Percentiles rank a stretch among this genome's conserved stretches.
phyloP scores from a whole-genome alignment of 176 grass and related monocot genomes.

The Avena atlantica region DNA sequence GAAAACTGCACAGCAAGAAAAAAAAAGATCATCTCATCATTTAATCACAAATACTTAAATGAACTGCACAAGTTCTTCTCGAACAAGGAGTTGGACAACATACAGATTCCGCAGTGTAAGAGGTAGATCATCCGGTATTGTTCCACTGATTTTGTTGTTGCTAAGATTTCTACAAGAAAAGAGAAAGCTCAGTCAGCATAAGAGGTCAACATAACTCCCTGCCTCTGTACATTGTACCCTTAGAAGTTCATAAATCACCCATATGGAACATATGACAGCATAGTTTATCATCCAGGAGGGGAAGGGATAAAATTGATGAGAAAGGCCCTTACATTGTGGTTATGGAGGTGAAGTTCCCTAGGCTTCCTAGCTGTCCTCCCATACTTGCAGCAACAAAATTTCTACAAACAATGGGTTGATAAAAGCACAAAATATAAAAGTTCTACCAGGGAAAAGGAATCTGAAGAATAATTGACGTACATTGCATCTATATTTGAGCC shows the following conservation, averaged over 20 bases:
- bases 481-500: slow-evolving; percentile 79
- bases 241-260: slow-evolving; percentile 21
- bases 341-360: slow-evolving; percentile 77
- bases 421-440: slow-evolving; percentile 51
- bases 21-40: slow-evolving; percentile 25
- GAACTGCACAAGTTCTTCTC: slow-evolving; percentile 10
- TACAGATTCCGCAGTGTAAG: slow-evolving; percentile 84
- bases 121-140: slow-evolving; percentile 82
- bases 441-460: slow-evolving; percentile 26
- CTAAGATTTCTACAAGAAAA: slow-evolving; percentile 77
- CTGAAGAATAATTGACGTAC: slow-evolving; percentile 61
- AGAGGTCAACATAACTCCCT: slow-evolving; percentile 16
- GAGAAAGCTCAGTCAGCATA: slow-evolving; percentile 12
- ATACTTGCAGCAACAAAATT: slow-evolving; percentile 74
- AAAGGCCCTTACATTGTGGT: slow-evolving; percentile 63
- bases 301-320: slow-evolving; percentile 19
- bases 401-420: slow-evolving; percentile 60
- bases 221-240: neutral
- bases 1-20: slow-evolving; percentile 71
- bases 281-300: slow-evolving; percentile 26
- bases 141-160: slow-evolving; percentile 86
- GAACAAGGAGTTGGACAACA: slow-evolving; percentile 34
- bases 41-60: slow-evolving; percentile 11
- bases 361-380: slow-evolving; percentile 68
- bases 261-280: slow-evolving; percentile 6